Evolutionary conservation across 768 basidiomycete genomes (phyloP), one percentile per base, ranked within the genome.

Genomic region (Suillus subaureus): DNA sequence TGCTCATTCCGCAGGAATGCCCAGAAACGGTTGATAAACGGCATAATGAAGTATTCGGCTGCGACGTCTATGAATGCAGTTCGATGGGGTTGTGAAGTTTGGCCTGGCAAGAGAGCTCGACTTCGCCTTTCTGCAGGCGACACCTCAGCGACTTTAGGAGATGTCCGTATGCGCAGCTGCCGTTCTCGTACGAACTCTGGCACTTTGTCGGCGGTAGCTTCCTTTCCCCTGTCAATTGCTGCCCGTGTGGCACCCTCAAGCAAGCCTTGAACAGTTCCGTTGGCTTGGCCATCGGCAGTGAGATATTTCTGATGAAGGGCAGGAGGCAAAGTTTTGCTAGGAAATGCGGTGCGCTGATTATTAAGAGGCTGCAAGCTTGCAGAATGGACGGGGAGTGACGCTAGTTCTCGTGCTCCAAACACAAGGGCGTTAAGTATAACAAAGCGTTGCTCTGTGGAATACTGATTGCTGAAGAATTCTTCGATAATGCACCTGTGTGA

Each of bases 11-110:
- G 87, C 54, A 97, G 85, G 78, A 96, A 94, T n/a, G 84, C 73
- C 96, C 96, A 99, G 78, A 99, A 97, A n/a, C 90, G 87, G 70
- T 96, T 91, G 78, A 98, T 85, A 61, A 99, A 81, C 0, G 97
- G 97, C 66, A 89, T 86, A 61, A 97, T 85, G 79, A 98, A 99
- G 77, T 79, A 89, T 72, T 96, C 94, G 0, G 92, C 92, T 0
- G 95, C 94, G 33, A 99, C 79, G 61, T 86, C 83, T 23, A 86
- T 87, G 72, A 90, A 92, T 2, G 84, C 80, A 37, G 77, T 70
- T 9, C 58, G 37, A 6, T 49, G 61, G 8, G 66, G 63, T 42
- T 69, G 67, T 9, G 8, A 64, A 31, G 60, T 67, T 18, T 39
- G 62, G 3, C 62, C 63, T 16, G 65, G 47, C 28, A 68, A 12